phyloP scores from a whole-genome alignment of 2,329 filamentous ascomycete genomes.

The Monosporascus sp. region DNA sequence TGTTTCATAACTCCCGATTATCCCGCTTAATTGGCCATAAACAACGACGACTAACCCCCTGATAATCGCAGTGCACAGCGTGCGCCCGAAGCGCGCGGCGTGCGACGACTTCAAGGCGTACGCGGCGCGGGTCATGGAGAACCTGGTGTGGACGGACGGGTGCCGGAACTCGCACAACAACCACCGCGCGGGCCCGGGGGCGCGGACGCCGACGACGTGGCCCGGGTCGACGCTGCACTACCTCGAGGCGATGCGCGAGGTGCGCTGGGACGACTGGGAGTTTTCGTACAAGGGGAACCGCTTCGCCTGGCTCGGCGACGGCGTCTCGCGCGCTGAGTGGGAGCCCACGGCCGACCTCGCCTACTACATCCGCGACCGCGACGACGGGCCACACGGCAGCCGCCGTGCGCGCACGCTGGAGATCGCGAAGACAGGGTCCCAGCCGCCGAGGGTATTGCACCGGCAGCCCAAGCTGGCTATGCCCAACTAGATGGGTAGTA shows the following conservation, averaged over 20 bases:
- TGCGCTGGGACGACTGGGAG: slow-evolving; percentile 42
- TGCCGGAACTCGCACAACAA: slow-evolving; percentile 47
- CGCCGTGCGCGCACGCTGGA: neutral
- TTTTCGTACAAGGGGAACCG: slow-evolving; percentile 32
- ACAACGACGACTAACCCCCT: no score
- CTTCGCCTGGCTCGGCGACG: slow-evolving; percentile 37
- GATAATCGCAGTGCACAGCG: slow-evolving; percentile 25
- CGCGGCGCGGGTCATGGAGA: slow-evolving; percentile 39
- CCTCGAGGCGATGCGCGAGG: slow-evolving; percentile 40
- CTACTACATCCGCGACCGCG: slow-evolving; percentile 9
- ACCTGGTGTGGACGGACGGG: slow-evolving; percentile 38
- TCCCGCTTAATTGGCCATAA: neutral
- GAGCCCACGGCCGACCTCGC: slow-evolving; percentile 33
- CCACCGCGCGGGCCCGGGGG: slow-evolving; percentile 29
- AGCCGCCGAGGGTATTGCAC: slow-evolving; percentile 1
- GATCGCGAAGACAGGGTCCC: slow-evolving; percentile 1
- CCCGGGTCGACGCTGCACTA: slow-evolving; percentile 44
- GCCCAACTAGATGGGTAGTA: no score
- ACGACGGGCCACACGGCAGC: neutral
- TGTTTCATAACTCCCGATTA: neutral
- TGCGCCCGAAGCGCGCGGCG: slow-evolving; percentile 39
- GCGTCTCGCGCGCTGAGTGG: slow-evolving; percentile 36
- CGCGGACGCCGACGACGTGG: slow-evolving; percentile 40
- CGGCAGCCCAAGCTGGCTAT: slow-evolving; percentile 4
- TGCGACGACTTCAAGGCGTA: slow-evolving; percentile 45